Percentiles rank a stretch among this genome's conserved stretches.
Conservation (phyloP, 805 yeast genomes). For the Aciculoconidium aculeatum region DNA sequence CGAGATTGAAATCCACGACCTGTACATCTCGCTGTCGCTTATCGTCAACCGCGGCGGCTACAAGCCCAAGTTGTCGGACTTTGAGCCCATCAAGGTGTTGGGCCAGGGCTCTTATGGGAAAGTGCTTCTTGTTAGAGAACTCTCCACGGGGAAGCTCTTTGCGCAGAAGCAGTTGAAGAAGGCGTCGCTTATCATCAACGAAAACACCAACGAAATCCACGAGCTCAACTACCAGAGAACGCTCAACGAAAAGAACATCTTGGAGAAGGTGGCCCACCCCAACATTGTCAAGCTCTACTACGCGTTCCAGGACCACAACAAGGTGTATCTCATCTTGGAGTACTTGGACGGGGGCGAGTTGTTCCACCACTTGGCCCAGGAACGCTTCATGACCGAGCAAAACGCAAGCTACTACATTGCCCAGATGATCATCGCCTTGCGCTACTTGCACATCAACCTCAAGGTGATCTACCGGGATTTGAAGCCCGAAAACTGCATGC, state of each 20-base stretch:
- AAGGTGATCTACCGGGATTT: constrained; percentile 39
- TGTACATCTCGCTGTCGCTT: constrained; percentile 25
- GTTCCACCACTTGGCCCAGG: constrained; percentile 34
- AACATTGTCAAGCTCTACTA: constrained; percentile 40
- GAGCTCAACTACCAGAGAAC: constrained; percentile 32
- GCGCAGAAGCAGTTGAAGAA: constrained; percentile 42
- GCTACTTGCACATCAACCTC: constrained; percentile 32
- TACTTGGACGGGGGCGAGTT: constrained; percentile 42
- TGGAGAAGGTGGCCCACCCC: constrained; percentile 37
- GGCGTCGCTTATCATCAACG: constrained; percentile 30
- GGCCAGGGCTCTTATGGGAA: constrained; percentile 43
- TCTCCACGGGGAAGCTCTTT: constrained; percentile 31
- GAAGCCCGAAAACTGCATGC: constrained; percentile 43
- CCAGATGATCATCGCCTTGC: constrained; percentile 34
- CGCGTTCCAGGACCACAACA: constrained; percentile 41
- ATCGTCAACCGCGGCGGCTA: constrained; percentile 11
- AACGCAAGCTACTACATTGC: constrained; percentile 39
- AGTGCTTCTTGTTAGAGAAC: constrained; percentile 35
- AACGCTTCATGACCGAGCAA: constrained; percentile 22
- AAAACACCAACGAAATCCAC: constrained; percentile 24
- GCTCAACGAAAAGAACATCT: constrained; percentile 34
- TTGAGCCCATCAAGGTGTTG: constrained; percentile 37
- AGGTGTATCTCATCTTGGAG: constrained; percentile 38
- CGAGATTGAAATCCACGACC: constrained; percentile 27
- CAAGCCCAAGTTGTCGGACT: constrained; percentile 30